Evolutionary conservation across 495 filamentous ascomycete species (phyloP), one percentile per base, ranked within the genome.

Genomic region (Cetradonia linearis): DNA sequence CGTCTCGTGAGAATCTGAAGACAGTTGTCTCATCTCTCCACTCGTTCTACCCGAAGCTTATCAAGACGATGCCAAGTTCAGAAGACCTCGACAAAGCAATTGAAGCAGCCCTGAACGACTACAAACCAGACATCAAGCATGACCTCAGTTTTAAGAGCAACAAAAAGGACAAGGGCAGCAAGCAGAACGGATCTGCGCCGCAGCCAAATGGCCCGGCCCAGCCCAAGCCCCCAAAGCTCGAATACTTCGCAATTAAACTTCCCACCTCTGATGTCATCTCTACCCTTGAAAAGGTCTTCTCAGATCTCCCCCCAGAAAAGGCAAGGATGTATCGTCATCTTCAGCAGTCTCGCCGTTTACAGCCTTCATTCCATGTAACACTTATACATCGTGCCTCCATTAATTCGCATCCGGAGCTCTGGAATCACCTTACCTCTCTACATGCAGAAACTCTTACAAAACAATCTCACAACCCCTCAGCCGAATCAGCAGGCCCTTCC

Each of bases 321-420:
- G 72, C 82, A 5, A 79, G 77, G 33, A 84, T 96, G 63, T 97
- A 85, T 78, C 77, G 82, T 62, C 81, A 87, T 48, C 85, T 98
- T 30, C 76, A 88, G 64, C 77, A 83, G 44, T 73, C 76, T 1
- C 79, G 84, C 28, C 87, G 93, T 55, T 70, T 97, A 23, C 93
- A 98, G 70, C 66, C 81, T 36, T 72, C 81, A n/a, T 97, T 96
- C 73, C 93, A 98, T 71, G 86, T 97, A 58, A 98, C 93, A 0
- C 80, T 98, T 16, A 89, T 95, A 69, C 93, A 98, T 71, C 85
- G 83, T 52, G 82, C 84, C 11, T 71, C 72, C 2, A 71, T 84
- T 27, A 73, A 75, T 48, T 69, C 83, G 44, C 68, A 82, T 61
- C 77, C 82, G 0, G 81, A 83, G 1, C 71, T 89, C 18, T 98